Percentiles rank a stretch among this genome's conserved stretches.
These are phyloP conservation scores for Trichophyton verrucosum DNA, from an alignment of 2,329 filamentous ascomycete genomes.

Conservation along the genomic window DNA sequence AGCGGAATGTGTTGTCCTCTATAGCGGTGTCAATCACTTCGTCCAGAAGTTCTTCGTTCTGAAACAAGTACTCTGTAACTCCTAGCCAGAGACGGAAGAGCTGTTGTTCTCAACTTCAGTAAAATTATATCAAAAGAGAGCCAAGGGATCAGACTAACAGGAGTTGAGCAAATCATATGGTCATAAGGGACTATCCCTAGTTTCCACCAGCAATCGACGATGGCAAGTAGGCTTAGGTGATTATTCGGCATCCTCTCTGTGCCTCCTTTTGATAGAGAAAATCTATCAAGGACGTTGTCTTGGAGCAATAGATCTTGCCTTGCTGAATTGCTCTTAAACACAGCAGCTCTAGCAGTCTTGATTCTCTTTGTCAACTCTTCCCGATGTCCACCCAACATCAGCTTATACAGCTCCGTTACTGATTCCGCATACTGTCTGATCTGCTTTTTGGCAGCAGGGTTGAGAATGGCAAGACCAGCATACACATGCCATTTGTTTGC, in stretches of 20 bases:
- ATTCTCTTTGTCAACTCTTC: conserved; percentile 64
- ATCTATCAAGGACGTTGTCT: conserved; percentile 75
- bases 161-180: conserved; percentile 98
- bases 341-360: conserved; percentile 62
- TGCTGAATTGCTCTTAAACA: conserved; percentile 45
- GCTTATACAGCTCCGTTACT: conserved; percentile 88
- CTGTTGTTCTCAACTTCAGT: conserved; percentile 21
- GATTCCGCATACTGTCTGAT: conserved; percentile 88
- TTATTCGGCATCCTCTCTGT: conserved; percentile 70
- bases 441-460: conserved; percentile 81
- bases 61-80: conserved; percentile 93
- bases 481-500: conserved; percentile 99
- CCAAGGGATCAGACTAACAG: conserved; percentile 38
- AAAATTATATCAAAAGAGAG: not conserved
- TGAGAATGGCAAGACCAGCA: conserved; percentile 89
- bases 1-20: conserved; percentile 81
- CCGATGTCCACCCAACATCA: conserved; percentile 80
- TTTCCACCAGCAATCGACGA: conserved; percentile 97
- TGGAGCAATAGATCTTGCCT: conserved; percentile 56
- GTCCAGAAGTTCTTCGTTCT: conserved; percentile 65
- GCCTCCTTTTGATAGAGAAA: conserved; percentile 62
- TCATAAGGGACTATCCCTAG: conserved; percentile 92
- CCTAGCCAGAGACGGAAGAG: conserved; percentile 93
- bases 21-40: conserved; percentile 77
- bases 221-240: conserved; percentile 82